Base-by-base conservation (phyloP, 2,329 filamentous ascomycete genomes). In the Penicillium sp. region DNA sequence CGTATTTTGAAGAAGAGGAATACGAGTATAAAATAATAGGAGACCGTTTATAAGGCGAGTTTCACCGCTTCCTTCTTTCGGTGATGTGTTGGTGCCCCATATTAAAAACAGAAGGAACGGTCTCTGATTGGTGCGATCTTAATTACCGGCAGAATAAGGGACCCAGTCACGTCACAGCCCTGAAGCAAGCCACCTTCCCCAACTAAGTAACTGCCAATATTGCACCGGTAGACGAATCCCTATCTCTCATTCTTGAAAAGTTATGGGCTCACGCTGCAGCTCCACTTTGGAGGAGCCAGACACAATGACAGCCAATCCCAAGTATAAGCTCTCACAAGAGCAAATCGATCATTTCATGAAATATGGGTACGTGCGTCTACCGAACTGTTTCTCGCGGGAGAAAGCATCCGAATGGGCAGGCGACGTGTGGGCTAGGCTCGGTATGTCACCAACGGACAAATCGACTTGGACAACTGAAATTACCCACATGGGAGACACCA, bases 401-500 rank as follows among this genome's bases (percentile, higher is more conserved):
- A 76, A 79, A 59, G 78, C 80, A 1, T 74, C 74, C 2, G 72
- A 78, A 40, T 78, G 80, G 59, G 79, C 78, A 3, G 64, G 70
- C 12, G 75, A 75, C 18, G 63, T 88, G 35, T 89, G 86, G 86
- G 82, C 80, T 0, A 79, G 86, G 10, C 78, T 89, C 6, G 86
- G 84, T 27, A 86, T 87, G 79, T 80, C 82, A 44, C 80, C 85
- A 0, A 76, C 78, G 4, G 84, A 90, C 70, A 83, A 82, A 66
- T 77, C 78, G 2, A 89, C 86, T 32, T 89, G 87, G 86, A 78
- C 75, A n/a, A 74, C 73, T 2, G 79, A 82, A 60, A 79, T 83
- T 44, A 83, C 77, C 52, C 84, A 88, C 73, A 88, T 89, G 86
- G 85, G 85, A 0, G 74, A 72, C 27, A 85, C 86, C 71, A 75